These are phyloP conservation scores for Gnaphalium uliginosum DNA, from an alignment of 129 eudicot genomes.

Conservation along the genomic window DNA sequence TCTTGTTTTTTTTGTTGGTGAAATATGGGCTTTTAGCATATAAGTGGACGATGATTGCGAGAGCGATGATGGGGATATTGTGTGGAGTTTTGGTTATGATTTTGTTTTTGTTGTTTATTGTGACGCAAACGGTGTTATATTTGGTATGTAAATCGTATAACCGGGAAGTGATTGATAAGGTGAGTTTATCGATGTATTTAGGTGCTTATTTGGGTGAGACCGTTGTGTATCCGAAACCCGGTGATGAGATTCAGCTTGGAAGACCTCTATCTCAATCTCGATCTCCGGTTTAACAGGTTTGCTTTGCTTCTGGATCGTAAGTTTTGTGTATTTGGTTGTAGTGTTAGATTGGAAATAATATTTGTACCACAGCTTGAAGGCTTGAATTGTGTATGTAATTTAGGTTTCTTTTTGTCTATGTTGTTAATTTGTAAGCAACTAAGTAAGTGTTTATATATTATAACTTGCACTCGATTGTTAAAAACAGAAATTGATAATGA, in stretches of 20 bases:
- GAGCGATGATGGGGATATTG: slow-evolving; percentile 24
- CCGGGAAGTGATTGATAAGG: slow-evolving; percentile 29
- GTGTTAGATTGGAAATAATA: too few species aligned
- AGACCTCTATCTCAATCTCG: slow-evolving; percentile 9
- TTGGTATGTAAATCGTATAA: slow-evolving; percentile 36
- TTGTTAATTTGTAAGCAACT: too few species aligned
- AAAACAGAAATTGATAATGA: too few species aligned
- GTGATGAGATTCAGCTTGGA: slow-evolving; percentile 35
- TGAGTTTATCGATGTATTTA: slow-evolving; percentile 27
- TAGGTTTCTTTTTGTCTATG: too few species aligned
- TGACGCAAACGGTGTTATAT: slow-evolving; percentile 31
- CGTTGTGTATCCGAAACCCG: slow-evolving; percentile 12
- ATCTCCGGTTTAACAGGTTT: not conserved
- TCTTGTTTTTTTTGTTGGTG: slow-evolving; percentile 1
- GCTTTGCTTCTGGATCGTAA: not conserved
- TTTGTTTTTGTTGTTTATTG: slow-evolving; percentile 24
- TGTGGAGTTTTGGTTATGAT: slow-evolving; percentile 5
- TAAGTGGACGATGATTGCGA: slow-evolving; percentile 9
- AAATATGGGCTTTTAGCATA: not conserved
- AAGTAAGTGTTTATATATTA: too few species aligned
- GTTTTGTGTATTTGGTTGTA: not conserved
- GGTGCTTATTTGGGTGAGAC: slow-evolving; percentile 31
- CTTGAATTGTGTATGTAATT: too few species aligned
- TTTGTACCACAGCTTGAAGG: too few species aligned
- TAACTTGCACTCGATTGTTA: too few species aligned